Percentiles rank a stretch among this genome's conserved stretches.
Conservation (phyloP, 306 rosid species). For the Datisca glomerata region DNA sequence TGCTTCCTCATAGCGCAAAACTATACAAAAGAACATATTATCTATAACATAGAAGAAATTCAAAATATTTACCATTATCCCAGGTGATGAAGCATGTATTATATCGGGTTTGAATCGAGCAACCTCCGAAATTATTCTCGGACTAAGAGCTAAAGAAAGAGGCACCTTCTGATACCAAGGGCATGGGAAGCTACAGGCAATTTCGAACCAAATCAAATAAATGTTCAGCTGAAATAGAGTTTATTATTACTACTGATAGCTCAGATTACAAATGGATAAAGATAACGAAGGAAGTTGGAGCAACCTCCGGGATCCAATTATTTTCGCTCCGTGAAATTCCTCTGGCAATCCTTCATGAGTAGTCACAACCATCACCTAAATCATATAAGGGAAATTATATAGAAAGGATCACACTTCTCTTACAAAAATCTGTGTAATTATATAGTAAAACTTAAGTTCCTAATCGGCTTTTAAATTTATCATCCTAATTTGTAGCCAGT, state of each 20-base stretch:
- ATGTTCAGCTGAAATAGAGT: too few relatives aligned
- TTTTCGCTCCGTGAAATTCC: constrained; percentile 86
- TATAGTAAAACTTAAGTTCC: too few relatives aligned
- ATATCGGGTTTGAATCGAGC: constrained; percentile 96
- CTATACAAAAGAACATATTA: too few relatives aligned
- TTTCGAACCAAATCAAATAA: neutral
- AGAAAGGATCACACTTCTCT: too few relatives aligned
- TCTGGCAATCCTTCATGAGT: constrained; percentile 92
- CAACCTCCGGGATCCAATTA: constrained; percentile 85
- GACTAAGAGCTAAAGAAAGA: constrained; percentile 96
- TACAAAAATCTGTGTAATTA: too few relatives aligned
- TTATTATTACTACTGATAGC: too few relatives aligned
- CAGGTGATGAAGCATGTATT: constrained; percentile 96
- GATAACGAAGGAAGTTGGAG: neutral
- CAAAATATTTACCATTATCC: constrained; percentile 60
- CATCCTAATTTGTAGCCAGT: too few relatives aligned
- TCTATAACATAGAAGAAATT: neutral
- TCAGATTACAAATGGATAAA: too few relatives aligned
- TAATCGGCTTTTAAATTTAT: too few relatives aligned
- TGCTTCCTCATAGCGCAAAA: too few relatives aligned
- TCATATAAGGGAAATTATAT: too few relatives aligned
- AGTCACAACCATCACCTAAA: constrained; percentile 94
- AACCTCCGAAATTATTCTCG: constrained; percentile 97
- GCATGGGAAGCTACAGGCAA: constrained; percentile 62
- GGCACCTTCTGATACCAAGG: constrained; percentile 97